phyloP scores from a whole-genome alignment of 306 rosid genomes.

The Sicyos baderoa region DNA sequence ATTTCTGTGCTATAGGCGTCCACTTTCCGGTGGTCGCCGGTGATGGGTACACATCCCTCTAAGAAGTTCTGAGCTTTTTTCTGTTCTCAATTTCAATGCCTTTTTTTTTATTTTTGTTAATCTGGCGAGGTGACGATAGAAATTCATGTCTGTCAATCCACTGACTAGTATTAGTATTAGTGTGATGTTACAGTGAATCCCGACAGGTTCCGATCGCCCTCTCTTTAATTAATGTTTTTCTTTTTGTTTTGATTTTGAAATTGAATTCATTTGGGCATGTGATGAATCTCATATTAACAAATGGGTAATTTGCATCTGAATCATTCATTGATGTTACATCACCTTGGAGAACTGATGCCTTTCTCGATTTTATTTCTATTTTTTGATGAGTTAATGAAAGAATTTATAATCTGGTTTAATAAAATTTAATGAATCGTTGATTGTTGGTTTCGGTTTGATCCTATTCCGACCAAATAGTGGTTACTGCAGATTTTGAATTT shows the following conservation, averaged over 20 bases:
- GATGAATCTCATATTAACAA: constrained; percentile 30
- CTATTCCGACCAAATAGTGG: too few species aligned
- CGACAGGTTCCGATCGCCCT: constrained; percentile 93
- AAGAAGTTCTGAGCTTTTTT: constrained; percentile 90
- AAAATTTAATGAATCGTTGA: too few species aligned
- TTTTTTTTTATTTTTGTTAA: too few species aligned
- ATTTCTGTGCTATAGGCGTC: constrained; percentile 47
- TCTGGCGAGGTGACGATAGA: constrained; percentile 60
- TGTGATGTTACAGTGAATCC: constrained; percentile 68
- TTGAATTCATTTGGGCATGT: constrained; percentile 20
- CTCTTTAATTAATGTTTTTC: background rate
- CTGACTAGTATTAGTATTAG: constrained; percentile 38
- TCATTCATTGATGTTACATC: constrained; percentile 33
- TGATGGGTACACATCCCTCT: constrained; percentile 86
- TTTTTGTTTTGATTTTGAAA: background rate
- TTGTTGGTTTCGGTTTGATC: too few species aligned
- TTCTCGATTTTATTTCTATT: too few species aligned
- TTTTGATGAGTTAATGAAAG: too few species aligned
- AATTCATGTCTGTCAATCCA: constrained; percentile 81
- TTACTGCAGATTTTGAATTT: too few species aligned
- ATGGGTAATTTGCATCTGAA: constrained; percentile 52
- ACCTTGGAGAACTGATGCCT: constrained; percentile 56
- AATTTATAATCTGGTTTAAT: too few species aligned
- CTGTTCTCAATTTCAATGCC: too few species aligned
- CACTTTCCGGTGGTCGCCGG: constrained; percentile 26